These are phyloP conservation scores for Metarhizium sp. DNA, from an alignment of 2,329 filamentous ascomycete genomes.

Conservation along the genomic window DNA sequence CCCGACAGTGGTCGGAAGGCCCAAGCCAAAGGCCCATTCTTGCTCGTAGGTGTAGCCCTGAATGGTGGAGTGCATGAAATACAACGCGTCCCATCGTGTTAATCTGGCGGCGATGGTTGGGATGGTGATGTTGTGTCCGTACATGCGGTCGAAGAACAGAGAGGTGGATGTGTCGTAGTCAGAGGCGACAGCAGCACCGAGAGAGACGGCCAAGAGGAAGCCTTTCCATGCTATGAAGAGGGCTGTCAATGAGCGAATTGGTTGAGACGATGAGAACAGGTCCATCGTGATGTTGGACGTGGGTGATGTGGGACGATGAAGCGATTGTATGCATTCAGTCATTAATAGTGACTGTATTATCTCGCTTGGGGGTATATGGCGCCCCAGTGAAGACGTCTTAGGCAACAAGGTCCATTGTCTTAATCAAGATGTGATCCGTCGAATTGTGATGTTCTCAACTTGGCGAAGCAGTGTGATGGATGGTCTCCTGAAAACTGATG, in stretches of 20 bases:
- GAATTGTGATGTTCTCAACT: background rate
- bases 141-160: slow-evolving; percentile 28
- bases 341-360: background rate
- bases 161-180: slow-evolving; percentile 74
- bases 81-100: slow-evolving; percentile 74
- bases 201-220: slow-evolving; percentile 53
- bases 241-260: slow-evolving; percentile 10
- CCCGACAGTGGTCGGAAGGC: slow-evolving; percentile 34
- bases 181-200: slow-evolving; percentile 40
- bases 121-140: slow-evolving; percentile 27
- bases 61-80: slow-evolving; percentile 55
- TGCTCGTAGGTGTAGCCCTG: slow-evolving; percentile 67
- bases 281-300: background rate
- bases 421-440: background rate
- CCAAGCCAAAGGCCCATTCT: slow-evolving; percentile 70
- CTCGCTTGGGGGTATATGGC: background rate
- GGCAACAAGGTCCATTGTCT: background rate
- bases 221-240: slow-evolving; percentile 58
- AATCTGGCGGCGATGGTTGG: slow-evolving; percentile 45
- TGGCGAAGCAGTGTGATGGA: background rate
- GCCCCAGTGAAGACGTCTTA: too few relatives aligned
- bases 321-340: background rate
- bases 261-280: background rate
- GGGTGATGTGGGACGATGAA: background rate
- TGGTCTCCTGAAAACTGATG: background rate